Conservation (phyloP, 306 rosid genomes). For the Trifolium subterraneum region DNA sequence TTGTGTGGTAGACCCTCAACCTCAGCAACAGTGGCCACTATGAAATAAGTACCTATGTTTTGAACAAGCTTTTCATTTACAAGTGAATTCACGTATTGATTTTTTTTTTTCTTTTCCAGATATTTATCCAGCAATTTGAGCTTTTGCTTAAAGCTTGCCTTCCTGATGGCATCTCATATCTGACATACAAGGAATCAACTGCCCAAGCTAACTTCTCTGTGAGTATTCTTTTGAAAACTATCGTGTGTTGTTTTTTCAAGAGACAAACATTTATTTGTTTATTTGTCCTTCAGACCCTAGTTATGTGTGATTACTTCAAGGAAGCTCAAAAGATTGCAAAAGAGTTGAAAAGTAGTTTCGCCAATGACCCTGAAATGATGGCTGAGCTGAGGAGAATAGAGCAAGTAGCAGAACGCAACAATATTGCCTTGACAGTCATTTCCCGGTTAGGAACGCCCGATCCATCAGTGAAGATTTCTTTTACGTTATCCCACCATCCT, state of each 20-base stretch:
- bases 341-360: constrained; percentile 73
- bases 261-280: constrained; percentile 16
- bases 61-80: constrained; percentile 27
- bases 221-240: constrained; percentile 46
- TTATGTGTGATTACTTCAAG: constrained; percentile 78
- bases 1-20: neutral
- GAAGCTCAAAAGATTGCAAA: constrained; percentile 89
- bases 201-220: constrained; percentile 63
- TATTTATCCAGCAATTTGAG: constrained; percentile 93
- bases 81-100: constrained; percentile 11
- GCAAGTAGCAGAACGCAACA: constrained; percentile 95
- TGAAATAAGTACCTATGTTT: neutral
- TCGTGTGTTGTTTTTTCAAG: neutral
- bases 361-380: constrained; percentile 73
- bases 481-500: constrained; percentile 85
- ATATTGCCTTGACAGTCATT: constrained; percentile 76
- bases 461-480: constrained; percentile 75
- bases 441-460: constrained; percentile 69
- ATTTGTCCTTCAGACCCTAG: constrained; percentile 61
- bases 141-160: constrained; percentile 86
- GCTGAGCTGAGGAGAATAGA: constrained; percentile 80
- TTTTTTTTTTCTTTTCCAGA: constrained; percentile 57
- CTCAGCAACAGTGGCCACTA: constrained; percentile 1
- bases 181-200: constrained; percentile 67
- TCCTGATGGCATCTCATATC: constrained; percentile 73